Evolutionary conservation across 345 rosid species (phyloP).

Genomic region (Eucalyptus camaldulensis): DNA sequence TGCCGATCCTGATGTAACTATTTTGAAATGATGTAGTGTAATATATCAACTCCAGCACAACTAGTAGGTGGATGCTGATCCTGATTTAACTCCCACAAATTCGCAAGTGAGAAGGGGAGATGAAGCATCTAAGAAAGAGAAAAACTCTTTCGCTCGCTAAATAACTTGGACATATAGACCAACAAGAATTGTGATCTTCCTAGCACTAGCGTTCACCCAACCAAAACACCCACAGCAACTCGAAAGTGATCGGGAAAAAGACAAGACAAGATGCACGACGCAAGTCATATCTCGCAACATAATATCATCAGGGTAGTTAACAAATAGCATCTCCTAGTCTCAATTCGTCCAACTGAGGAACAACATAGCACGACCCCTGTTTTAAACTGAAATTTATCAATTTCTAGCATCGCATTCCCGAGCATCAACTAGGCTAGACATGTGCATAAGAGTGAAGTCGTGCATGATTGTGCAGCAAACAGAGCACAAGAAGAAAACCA

Average conservation of each 20-base stretch:
- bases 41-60: not conserved
- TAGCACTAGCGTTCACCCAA: not conserved
- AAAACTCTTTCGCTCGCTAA: not conserved
- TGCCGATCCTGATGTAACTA: too few relatives aligned
- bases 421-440: not conserved
- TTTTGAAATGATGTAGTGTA: too few relatives aligned
- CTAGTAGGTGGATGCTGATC: not conserved
- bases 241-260: not conserved
- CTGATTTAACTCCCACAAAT: not conserved
- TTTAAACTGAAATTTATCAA: too few relatives aligned
- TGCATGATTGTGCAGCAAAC: not conserved
- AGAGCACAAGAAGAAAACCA: not conserved
- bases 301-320: not conserved
- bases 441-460: not conserved
- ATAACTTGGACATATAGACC: not conserved
- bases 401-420: too few relatives aligned
- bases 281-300: not conserved
- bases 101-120: not conserved
- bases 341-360: not conserved
- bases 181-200: not conserved
- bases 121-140: not conserved
- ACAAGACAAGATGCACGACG: not conserved
- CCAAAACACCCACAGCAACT: not conserved
- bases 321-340: not conserved
- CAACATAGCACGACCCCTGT: not conserved